phyloP scores from a whole-genome alignment of 2,329 filamentous ascomycete species.

The Cladosporium sp. region DNA sequence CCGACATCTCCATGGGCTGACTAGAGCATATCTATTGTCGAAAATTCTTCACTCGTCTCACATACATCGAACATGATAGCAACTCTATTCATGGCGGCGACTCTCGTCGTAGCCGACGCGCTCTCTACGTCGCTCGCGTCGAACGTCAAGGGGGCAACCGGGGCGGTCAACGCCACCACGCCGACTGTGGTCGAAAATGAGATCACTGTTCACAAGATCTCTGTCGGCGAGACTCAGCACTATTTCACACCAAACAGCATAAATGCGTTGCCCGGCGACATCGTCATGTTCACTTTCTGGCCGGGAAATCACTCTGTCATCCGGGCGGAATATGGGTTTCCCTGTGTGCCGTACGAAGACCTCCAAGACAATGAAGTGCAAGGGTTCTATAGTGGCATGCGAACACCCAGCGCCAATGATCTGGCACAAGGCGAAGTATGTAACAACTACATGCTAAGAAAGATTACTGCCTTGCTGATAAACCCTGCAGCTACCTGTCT shows the following conservation, averaged over 20 bases:
- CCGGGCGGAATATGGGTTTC: slow-evolving; percentile 42
- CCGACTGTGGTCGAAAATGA: slow-evolving; percentile 26
- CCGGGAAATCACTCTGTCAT: slow-evolving; percentile 48
- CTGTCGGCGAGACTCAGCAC: slow-evolving; percentile 41
- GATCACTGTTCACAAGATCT: slow-evolving; percentile 37
- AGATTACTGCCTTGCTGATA: too few relatives aligned
- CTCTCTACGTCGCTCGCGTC: too few relatives aligned
- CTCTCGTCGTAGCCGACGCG: too few relatives aligned
- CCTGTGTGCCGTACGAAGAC: slow-evolving; percentile 43
- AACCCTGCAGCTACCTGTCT: too few relatives aligned
- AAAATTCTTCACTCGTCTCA: too few relatives aligned
- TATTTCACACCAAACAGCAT: slow-evolving; percentile 43
- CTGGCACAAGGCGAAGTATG: not conserved
- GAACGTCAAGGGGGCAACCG: too few relatives aligned
- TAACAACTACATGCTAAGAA: too few relatives aligned
- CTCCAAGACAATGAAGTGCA: slow-evolving; percentile 21
- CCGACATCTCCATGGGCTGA: too few relatives aligned
- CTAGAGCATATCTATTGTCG: too few relatives aligned
- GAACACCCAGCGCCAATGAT: not conserved
- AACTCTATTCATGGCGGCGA: too few relatives aligned
- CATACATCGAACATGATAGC: too few relatives aligned
- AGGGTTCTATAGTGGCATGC: slow-evolving; percentile 29
- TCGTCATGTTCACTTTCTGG: slow-evolving; percentile 47
- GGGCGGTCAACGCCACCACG: too few relatives aligned
- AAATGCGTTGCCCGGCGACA: slow-evolving; percentile 43